phyloP scores from a whole-genome alignment of 495 filamentous ascomycete species.

The Neurospora sp. region DNA sequence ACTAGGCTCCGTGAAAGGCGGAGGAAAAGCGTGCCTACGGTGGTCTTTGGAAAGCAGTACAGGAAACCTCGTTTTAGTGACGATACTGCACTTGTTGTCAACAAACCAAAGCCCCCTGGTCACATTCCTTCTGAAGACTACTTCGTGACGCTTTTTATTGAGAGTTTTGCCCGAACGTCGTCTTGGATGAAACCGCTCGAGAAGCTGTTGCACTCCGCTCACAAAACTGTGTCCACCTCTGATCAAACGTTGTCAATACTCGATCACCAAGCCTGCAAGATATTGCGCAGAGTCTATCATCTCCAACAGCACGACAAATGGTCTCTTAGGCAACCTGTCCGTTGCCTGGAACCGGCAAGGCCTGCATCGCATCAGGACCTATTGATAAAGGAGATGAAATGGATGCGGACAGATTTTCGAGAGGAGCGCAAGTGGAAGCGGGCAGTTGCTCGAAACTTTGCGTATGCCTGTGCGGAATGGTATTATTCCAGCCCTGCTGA shows the following conservation, averaged over 20 bases:
- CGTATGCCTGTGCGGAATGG: constrained; percentile 74
- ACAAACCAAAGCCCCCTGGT: constrained; percentile 23
- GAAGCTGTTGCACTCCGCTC: constrained; percentile 59
- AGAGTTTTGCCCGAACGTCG: constrained; percentile 52
- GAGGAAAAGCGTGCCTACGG: constrained; percentile 59
- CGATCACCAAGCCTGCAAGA: constrained; percentile 74
- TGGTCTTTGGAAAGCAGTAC: constrained; percentile 63
- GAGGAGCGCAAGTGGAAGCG: constrained; percentile 93
- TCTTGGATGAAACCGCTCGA: constrained; percentile 52
- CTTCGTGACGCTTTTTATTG: constrained; percentile 68
- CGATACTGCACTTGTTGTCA: constrained; percentile 21
- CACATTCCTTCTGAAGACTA: constrained; percentile 54
- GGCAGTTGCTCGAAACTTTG: constrained; percentile 64
- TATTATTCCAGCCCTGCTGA: constrained; percentile 51
- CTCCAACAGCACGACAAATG: constrained; percentile 82
- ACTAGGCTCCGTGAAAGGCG: constrained; percentile 52
- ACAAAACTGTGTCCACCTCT: constrained; percentile 71
- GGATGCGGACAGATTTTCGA: constrained; percentile 92
- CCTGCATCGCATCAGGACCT: constrained; percentile 74
- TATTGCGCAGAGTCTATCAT: constrained; percentile 74
- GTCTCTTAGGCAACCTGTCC: constrained; percentile 80
- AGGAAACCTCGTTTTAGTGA: constrained; percentile 15
- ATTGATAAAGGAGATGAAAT: constrained; percentile 82
- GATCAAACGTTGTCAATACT: constrained; percentile 67
- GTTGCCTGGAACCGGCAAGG: constrained; percentile 65